A percentile compares a stretch with the other conserved stretches of the same genome.
Evolutionary conservation across 306 rosid genomes (phyloP).

Genomic region (Quercus parvula): DNA sequence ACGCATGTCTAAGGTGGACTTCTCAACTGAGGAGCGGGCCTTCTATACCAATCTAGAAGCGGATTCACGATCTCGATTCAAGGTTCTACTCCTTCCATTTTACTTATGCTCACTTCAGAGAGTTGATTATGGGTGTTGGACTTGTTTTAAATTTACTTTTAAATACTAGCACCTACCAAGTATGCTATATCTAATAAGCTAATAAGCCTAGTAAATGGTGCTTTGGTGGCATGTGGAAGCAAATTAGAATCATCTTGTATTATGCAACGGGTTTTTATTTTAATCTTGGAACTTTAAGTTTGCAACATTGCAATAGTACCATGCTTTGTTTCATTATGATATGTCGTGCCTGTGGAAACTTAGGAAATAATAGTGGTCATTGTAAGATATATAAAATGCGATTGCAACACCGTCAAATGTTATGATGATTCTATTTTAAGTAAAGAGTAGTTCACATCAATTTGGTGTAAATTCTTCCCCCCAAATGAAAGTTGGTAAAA

Average conservation of each 20-base stretch:
- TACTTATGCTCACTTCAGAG: constrained; percentile 6
- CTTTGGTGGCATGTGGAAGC: background rate
- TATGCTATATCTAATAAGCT: background rate
- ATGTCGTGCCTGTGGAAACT: background rate
- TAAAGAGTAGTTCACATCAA: too few species aligned
- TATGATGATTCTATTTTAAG: too few species aligned
- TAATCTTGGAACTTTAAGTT: background rate
- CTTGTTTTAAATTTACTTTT: background rate
- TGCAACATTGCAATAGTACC: background rate
- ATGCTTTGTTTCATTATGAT: background rate
- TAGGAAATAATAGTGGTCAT: background rate
- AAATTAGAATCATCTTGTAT: background rate
- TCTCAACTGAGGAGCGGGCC: constrained; percentile 85
- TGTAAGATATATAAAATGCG: background rate
- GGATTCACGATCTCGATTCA: constrained; percentile 82
- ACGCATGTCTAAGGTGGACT: constrained; percentile 64
- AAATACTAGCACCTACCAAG: background rate
- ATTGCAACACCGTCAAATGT: too few species aligned
- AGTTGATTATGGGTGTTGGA: background rate
- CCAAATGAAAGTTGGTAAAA: too few species aligned
- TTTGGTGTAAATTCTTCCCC: too few species aligned
- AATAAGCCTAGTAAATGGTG: background rate
- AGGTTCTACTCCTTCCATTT: constrained; percentile 48
- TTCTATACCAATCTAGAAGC: constrained; percentile 91
- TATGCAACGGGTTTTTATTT: background rate